phyloP scores from a whole-genome alignment of 2,329 filamentous ascomycete genomes.

The Calonectria pteridis region DNA sequence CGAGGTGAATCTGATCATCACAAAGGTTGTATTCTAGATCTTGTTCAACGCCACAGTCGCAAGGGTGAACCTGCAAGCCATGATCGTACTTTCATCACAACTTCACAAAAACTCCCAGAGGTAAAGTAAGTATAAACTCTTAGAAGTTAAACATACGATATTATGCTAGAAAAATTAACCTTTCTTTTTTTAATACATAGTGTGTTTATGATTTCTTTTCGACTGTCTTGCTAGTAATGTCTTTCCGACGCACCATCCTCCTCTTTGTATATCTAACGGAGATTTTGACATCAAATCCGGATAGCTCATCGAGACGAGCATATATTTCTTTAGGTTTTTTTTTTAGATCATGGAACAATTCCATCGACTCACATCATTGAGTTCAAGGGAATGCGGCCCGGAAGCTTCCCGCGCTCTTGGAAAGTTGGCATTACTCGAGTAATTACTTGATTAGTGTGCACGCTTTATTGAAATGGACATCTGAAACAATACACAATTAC shows the following conservation, averaged over 20 bases:
- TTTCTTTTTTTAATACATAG: too few relatives aligned
- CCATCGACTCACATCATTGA: background rate
- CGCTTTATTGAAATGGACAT: background rate
- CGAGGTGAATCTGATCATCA: too few relatives aligned
- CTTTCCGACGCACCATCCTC: too few relatives aligned
- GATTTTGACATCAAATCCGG: background rate
- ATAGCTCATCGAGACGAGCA: background rate
- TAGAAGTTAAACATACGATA: background rate
- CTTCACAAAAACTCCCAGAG: background rate
- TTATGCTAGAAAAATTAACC: background rate
- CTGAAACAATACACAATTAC: background rate
- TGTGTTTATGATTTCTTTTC: background rate
- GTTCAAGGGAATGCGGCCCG: conserved; percentile 14
- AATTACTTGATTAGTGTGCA: background rate
- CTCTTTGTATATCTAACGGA: background rate
- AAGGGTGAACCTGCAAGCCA: background rate
- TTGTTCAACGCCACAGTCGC: too few relatives aligned
- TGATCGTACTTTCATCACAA: background rate
- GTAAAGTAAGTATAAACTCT: background rate
- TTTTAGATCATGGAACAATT: background rate
- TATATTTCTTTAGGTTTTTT: conserved; percentile 4
- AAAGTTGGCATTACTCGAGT: background rate
- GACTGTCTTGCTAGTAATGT: background rate
- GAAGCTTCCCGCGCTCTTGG: conserved; percentile 9
- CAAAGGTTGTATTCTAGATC: too few relatives aligned